Conservation (phyloP, 2,329 filamentous ascomycete genomes). For the Colletotrichum sp. region DNA sequence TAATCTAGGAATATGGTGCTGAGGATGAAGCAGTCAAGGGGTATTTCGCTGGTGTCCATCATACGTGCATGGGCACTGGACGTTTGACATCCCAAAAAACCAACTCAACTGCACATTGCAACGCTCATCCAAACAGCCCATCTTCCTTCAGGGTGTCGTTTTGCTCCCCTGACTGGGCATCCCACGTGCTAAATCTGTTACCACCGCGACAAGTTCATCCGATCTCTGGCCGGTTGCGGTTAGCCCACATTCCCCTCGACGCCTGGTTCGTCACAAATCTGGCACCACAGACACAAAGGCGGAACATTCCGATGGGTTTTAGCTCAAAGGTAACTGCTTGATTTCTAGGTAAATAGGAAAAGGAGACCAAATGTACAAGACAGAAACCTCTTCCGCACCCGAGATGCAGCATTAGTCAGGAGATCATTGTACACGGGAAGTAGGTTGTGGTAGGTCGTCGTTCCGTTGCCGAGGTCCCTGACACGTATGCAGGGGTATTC, state of each 20-base stretch:
- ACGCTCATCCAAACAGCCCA: not conserved
- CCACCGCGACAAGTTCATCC: not conserved
- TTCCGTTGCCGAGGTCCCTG: slow-evolving; percentile 1
- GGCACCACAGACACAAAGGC: not conserved
- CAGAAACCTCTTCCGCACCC: slow-evolving; percentile 29
- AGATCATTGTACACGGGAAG: slow-evolving; percentile 47
- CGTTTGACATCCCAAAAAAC: not conserved
- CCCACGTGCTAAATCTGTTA: not conserved
- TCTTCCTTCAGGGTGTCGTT: not conserved
- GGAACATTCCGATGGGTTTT: not conserved
- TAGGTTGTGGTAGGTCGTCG: slow-evolving; percentile 30
- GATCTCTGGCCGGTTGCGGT: not conserved
- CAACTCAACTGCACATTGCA: not conserved
- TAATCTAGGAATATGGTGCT: not conserved
- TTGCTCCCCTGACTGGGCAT: not conserved
- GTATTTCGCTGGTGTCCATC: not conserved
- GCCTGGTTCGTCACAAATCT: not conserved
- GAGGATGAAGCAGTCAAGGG: not conserved
- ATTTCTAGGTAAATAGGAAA: slow-evolving; percentile 27
- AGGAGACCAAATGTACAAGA: slow-evolving; percentile 33
- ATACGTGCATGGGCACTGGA: not conserved
- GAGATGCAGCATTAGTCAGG: slow-evolving; percentile 44
- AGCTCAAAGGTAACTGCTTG: slow-evolving; percentile 24
- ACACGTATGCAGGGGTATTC: slow-evolving; percentile 9
- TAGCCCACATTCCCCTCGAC: not conserved